Conservation (phyloP, 352 stramenopile genomes). For the Phytophthora fragariae region DNA sequence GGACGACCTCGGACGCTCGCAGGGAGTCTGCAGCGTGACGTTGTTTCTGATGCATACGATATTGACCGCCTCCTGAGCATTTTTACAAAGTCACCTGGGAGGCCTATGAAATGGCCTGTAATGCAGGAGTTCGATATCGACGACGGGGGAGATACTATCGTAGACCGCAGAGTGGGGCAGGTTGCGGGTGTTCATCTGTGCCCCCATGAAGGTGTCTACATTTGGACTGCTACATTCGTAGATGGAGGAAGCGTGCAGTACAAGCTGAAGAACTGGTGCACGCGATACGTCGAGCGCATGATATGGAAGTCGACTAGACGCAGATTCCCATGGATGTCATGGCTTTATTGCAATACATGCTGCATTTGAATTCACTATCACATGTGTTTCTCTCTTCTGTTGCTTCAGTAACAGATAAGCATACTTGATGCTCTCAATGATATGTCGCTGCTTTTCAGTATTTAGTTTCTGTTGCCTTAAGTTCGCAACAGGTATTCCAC, state of each 20-base stretch:
- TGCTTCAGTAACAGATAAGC: neutral
- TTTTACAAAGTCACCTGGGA: conserved; percentile 2
- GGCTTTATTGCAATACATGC: neutral
- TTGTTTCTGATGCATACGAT: neutral
- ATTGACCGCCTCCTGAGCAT: neutral
- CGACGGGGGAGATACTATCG: neutral
- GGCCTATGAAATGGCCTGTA: conserved; percentile 9
- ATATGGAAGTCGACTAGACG: neutral
- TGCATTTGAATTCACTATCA: neutral
- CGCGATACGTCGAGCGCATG: conserved; percentile 7
- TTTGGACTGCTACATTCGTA: conserved; percentile 12
- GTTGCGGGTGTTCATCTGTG: conserved; percentile 11
- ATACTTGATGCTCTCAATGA: neutral
- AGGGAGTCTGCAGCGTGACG: neutral
- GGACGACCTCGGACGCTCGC: neutral
- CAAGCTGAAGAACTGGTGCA: conserved; percentile 6
- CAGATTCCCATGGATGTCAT: neutral
- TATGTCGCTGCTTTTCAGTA: conserved; percentile 3
- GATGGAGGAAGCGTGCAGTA: conserved; percentile 1
- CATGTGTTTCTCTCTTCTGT: neutral
- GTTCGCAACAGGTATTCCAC: neutral
- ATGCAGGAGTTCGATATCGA: conserved; percentile 5
- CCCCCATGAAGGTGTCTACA: conserved; percentile 5
- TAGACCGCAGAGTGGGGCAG: conserved; percentile 8
- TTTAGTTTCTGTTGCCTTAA: conserved; percentile 14